Percentiles rank a stretch among this genome's conserved stretches.
Conservation (phyloP, 202 grass and related monocot species). For the Schoenoplectus triqueter region DNA sequence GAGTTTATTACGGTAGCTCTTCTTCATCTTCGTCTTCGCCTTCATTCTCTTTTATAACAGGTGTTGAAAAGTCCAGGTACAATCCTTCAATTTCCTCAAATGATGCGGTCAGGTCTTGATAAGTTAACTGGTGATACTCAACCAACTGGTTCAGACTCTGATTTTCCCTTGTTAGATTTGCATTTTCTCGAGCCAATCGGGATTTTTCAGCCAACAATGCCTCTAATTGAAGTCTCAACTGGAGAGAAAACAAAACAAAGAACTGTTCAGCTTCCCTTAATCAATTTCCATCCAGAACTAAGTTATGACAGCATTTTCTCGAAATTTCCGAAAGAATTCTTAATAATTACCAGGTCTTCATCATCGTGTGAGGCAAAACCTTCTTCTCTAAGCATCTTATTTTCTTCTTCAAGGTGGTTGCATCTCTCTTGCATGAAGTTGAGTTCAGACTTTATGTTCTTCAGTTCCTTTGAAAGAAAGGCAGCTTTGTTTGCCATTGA, state of each 20-base stretch:
- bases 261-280: constrained; percentile 16
- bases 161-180: constrained; percentile 72
- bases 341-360: constrained; percentile 78
- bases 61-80: constrained; percentile 70
- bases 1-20: constrained; percentile 10
- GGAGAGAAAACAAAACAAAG: constrained; percentile 16
- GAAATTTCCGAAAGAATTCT: neutral
- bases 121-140: constrained; percentile 94
- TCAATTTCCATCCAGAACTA: neutral
- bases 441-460: constrained; percentile 85
- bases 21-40: constrained; percentile 19
- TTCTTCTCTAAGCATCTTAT: constrained; percentile 64
- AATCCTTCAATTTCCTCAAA: constrained; percentile 75
- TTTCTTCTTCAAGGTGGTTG: constrained; percentile 84
- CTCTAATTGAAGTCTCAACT: constrained; percentile 90
- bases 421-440: constrained; percentile 82
- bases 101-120: constrained; percentile 59
- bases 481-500: constrained; percentile 79
- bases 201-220: constrained; percentile 87
- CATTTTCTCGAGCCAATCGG: constrained; percentile 79
- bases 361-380: constrained; percentile 58
- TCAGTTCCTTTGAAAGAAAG: constrained; percentile 70
- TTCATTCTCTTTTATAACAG: constrained; percentile 46
- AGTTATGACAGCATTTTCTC: neutral
- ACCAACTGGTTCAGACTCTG: constrained; percentile 83